Evolutionary conservation across 371 early-diverging fungal genomes (phyloP).

Genomic region (Rhizomucor pusillus): DNA sequence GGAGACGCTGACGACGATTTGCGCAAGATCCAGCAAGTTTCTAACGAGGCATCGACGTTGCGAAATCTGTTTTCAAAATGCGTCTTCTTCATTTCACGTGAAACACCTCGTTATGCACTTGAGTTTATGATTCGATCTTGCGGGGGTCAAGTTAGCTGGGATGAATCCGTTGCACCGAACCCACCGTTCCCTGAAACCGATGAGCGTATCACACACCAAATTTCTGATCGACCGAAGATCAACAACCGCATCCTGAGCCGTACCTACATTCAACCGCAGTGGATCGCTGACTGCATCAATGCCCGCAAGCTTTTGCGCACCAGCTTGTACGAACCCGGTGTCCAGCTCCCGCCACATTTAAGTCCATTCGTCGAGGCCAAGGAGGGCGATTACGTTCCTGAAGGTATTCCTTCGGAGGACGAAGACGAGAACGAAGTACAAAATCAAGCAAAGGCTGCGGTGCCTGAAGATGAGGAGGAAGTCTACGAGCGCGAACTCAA

Average conservation of each 20-base stretch:
- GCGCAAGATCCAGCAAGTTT: conserved; percentile 55
- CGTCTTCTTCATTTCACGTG: conserved; percentile 89
- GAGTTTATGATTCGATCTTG: conserved; percentile 88
- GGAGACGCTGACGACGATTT: conserved; percentile 41
- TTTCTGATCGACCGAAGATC: conserved; percentile 83
- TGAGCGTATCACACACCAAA: conserved; percentile 82
- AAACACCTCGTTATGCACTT: conserved; percentile 90
- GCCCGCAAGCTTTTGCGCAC: conserved; percentile 71
- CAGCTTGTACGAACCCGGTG: conserved; percentile 78
- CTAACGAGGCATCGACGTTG: conserved; percentile 48
- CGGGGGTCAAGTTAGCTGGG: conserved; percentile 94
- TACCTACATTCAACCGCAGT: conserved; percentile 97
- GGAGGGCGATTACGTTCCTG: conserved; percentile 87
- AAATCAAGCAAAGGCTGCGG: no score
- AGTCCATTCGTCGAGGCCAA: conserved; percentile 89
- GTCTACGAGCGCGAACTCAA: conserved; percentile 64
- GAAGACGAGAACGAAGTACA: conserved; percentile 43
- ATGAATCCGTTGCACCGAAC: conserved; percentile 71
- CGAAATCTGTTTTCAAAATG: conserved; percentile 75
- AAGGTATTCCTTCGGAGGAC: conserved; percentile 45
- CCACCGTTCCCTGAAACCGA: conserved; percentile 81
- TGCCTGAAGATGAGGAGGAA: conserved; percentile 41
- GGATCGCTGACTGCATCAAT: conserved; percentile 95
- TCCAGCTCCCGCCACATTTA: conserved; percentile 87
- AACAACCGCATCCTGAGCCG: conserved; percentile 65